Evolutionary conservation across 2,329 filamentous ascomycete genomes (phyloP).

Genomic region (Pseudogymnoascus sp.): DNA sequence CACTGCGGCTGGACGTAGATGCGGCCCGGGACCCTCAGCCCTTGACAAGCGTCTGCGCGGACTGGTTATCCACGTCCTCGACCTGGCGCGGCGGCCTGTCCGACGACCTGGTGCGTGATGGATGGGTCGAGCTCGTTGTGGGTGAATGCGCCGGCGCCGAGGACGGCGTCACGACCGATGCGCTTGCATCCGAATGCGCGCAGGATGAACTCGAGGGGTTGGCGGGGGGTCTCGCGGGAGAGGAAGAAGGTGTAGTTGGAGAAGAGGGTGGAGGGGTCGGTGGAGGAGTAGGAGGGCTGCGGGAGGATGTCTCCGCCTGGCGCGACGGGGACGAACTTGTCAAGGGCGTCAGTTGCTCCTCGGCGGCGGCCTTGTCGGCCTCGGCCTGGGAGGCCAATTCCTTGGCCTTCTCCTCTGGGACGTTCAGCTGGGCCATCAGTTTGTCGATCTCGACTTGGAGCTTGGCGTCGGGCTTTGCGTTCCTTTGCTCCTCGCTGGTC

Average conservation of each 20-base stretch:
- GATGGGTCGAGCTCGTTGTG: conserved; percentile 77
- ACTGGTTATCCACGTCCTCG: conserved; percentile 55
- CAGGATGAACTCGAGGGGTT: conserved; percentile 86
- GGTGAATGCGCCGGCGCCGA: conserved; percentile 89
- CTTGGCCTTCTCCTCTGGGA: conserved; percentile 38
- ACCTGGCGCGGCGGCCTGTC: conserved; percentile 75
- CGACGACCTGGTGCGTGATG: conserved; percentile 95
- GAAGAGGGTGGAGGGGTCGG: conserved; percentile 70
- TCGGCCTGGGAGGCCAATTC: conserved; percentile 38
- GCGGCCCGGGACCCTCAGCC: conserved; percentile 79
- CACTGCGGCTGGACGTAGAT: conserved; percentile 96
- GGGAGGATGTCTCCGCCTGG: conserved; percentile 79
- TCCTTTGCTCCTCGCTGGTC: conserved; percentile 37
- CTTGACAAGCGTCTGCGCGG: conserved; percentile 47
- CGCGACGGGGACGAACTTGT: conserved; percentile 83
- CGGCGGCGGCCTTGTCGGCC: conserved; percentile 31
- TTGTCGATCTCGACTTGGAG: conserved; percentile 63
- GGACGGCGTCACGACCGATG: conserved; percentile 86
- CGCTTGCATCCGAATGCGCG: conserved; percentile 93
- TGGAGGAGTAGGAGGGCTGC: conserved; percentile 64
- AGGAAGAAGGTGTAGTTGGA: conserved; percentile 85
- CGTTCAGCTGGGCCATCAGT: conserved; percentile 61
- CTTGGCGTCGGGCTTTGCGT: conserved; percentile 51
- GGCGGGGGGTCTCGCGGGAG: conserved; percentile 85
- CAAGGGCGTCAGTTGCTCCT: conserved; percentile 61